These are phyloP conservation scores for Henckelia pumila DNA, from an alignment of 257 asterid species.

Conservation along the genomic window DNA sequence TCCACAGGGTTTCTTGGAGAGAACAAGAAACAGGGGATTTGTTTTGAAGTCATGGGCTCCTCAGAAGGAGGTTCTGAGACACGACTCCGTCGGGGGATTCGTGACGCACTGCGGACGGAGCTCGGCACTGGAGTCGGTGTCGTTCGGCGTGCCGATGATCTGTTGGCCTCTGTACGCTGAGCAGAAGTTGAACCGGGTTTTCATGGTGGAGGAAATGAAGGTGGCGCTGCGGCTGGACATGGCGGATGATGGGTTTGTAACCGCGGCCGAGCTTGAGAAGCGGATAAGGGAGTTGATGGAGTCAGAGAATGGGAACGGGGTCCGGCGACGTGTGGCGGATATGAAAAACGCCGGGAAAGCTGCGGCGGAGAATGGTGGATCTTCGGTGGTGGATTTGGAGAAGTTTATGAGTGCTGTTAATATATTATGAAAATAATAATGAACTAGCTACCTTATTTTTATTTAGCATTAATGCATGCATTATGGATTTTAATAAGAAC, in stretches of 20 bases:
- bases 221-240: constrained; percentile 28
- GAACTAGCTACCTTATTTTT: no score
- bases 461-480: no score
- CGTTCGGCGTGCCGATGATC: constrained; percentile 39
- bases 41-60: constrained; percentile 44
- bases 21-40: constrained; percentile 31
- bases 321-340: constrained; percentile 25
- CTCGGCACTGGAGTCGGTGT: constrained; percentile 37
- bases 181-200: constrained; percentile 31
- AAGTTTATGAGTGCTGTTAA: no score
- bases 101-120: constrained; percentile 48
- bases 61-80: constrained; percentile 33
- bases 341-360: constrained; percentile 27
- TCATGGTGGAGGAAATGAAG: constrained; percentile 34
- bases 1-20: constrained; percentile 36
- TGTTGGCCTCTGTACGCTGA: constrained; percentile 47
- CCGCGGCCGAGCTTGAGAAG: constrained; percentile 32
- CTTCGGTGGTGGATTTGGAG: constrained; percentile 28
- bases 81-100: constrained; percentile 38
- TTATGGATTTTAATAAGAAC: no score
- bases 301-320: constrained; percentile 26
- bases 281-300: constrained; percentile 34
- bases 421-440: no score
- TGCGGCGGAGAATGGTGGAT: constrained; percentile 28
- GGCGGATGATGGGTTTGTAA: constrained; percentile 28